A percentile compares a stretch with the other conserved stretches of the same genome.
These are phyloP conservation scores for Trichoderma parareesei DNA, from an alignment of 495 filamentous ascomycete genomes.

Conservation along the genomic window DNA sequence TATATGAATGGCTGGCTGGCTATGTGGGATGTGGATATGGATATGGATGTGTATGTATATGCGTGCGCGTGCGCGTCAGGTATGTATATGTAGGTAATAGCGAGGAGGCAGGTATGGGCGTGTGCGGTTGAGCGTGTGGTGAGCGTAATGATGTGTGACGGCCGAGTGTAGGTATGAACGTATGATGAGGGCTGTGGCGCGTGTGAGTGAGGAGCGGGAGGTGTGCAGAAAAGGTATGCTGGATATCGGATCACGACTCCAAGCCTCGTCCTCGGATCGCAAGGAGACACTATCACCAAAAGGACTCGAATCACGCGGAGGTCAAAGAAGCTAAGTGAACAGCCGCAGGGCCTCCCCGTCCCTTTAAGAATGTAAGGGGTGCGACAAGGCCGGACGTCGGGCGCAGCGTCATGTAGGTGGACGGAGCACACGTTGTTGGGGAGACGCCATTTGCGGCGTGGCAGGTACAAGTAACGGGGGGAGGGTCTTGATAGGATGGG, in stretches of 20 bases:
- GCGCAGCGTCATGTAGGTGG: conserved; percentile 2
- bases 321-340: conserved; percentile 4
- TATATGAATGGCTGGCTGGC: not conserved
- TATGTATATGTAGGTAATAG: not conserved
- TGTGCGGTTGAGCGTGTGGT: not conserved
- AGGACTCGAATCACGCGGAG: conserved; percentile 5
- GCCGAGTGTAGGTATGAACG: too few species aligned
- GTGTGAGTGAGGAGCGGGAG: not conserved
- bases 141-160: too few species aligned
- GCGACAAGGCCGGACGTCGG: conserved; percentile 7
- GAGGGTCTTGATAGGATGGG: conserved; percentile 7
- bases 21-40: not conserved
- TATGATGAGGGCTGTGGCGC: not conserved
- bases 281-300: conserved; percentile 6
- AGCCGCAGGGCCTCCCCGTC: conserved; percentile 9
- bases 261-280: not conserved
- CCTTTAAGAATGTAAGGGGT: conserved; percentile 9
- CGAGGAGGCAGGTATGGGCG: not conserved
- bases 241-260: conserved; percentile 6
- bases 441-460: conserved; percentile 8
- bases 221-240: not conserved
- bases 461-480: not conserved
- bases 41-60: not conserved
- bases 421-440: conserved; percentile 10
- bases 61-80: not conserved